These are phyloP conservation scores for Avena insularis DNA, from an alignment of 176 grass and related monocot species.

Conservation along the genomic window DNA sequence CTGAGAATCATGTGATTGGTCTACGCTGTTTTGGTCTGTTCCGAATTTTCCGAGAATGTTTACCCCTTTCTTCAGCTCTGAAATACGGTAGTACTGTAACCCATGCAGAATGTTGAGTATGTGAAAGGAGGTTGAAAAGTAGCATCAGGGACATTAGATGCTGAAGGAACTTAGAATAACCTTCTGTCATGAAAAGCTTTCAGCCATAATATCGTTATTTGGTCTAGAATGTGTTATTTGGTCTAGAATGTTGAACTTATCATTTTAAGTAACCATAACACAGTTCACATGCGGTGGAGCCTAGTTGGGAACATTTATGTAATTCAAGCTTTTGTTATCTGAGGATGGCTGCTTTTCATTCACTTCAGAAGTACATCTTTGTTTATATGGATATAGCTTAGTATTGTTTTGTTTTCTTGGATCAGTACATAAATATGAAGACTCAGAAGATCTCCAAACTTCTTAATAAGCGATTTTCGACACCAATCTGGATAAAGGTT, in stretches of 20 bases:
- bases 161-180: conserved; percentile 23
- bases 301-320: conserved; percentile 16
- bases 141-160: background rate
- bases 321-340: conserved; percentile 11
- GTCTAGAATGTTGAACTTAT: conserved; percentile 29
- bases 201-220: conserved; percentile 24
- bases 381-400: conserved; percentile 30
- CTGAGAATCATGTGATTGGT: background rate
- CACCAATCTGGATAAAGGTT: conserved; percentile 97
- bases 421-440: conserved; percentile 97
- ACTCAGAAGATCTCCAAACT: conserved; percentile 93
- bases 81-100: conserved; percentile 17
- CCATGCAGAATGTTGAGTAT: conserved; percentile 22
- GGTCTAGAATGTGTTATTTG: conserved; percentile 32
- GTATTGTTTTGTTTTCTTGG: conserved; percentile 42
- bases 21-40: background rate
- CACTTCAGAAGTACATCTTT: background rate
- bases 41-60: background rate
- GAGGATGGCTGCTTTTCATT: background rate
- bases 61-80: background rate
- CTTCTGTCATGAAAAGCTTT: conserved; percentile 21
- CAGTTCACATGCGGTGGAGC: conserved; percentile 39
- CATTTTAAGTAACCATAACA: background rate
- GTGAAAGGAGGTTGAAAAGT: conserved; percentile 33
- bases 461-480: conserved; percentile 93